Evolutionary conservation across 164 flowering plant species (phyloP).

Genomic region (grape (Vitis vinifera)): DNA sequence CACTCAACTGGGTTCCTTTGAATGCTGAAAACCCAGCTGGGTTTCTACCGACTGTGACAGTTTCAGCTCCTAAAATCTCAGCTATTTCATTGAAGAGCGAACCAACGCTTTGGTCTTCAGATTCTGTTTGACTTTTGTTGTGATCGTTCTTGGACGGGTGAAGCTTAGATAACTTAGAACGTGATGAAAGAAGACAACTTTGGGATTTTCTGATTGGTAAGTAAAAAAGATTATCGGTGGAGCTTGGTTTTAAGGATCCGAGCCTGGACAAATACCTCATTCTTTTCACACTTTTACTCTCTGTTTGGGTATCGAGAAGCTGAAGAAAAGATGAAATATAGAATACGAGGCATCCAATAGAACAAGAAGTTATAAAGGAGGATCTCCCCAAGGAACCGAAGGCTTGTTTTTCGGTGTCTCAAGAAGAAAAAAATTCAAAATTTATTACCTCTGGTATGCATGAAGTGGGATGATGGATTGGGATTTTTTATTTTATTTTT

Average conservation of each 20-base stretch:
- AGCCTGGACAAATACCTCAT: slow-evolving; percentile 26
- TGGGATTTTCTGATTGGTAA: slow-evolving; percentile 2
- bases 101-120: slow-evolving; percentile 11
- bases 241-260: slow-evolving; percentile 7
- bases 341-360: too few species aligned
- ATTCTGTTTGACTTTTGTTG: slow-evolving; percentile 9
- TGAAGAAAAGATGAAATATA: too few species aligned
- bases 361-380: too few species aligned
- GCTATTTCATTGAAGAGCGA: slow-evolving; percentile 50
- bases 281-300: neutral
- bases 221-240: neutral
- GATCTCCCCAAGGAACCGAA: too few species aligned
- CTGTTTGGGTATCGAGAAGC: too few species aligned
- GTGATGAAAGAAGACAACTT: slow-evolving; percentile 4
- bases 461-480: too few species aligned
- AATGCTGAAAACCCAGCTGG: slow-evolving; percentile 23
- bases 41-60: slow-evolving; percentile 7
- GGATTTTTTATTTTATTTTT: too few species aligned
- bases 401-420: too few species aligned
- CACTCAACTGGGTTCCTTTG: slow-evolving; percentile 12
- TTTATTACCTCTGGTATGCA: too few species aligned
- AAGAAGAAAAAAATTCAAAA: too few species aligned
- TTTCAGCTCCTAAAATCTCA: slow-evolving; percentile 51
- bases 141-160: slow-evolving; percentile 2
- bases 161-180: slow-evolving; percentile 11